phyloP scores from a whole-genome alignment of 2,329 filamentous ascomycete genomes.

The Trichophyton mentagrophytes region DNA sequence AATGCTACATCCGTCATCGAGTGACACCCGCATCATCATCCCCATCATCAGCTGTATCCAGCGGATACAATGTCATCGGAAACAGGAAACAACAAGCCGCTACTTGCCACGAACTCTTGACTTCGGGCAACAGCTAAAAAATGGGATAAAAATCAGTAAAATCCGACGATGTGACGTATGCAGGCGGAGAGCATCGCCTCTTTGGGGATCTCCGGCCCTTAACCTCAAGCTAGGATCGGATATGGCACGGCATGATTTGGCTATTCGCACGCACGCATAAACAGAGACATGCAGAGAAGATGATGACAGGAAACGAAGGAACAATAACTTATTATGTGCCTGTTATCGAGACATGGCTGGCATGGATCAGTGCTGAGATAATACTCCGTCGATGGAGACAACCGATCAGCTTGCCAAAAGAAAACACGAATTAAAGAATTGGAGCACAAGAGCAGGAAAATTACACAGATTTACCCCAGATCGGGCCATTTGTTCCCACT shows the following conservation, averaged over 20 bases:
- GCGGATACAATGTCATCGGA: no score
- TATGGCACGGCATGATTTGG: background rate
- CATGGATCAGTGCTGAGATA: background rate
- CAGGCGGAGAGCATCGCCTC: background rate
- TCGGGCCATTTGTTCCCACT: background rate
- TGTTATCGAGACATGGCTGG: no score
- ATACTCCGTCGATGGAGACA: background rate
- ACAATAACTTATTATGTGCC: no score
- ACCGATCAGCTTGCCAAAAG: background rate
- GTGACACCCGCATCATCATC: no score
- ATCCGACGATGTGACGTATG: background rate
- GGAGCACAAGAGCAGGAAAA: background rate
- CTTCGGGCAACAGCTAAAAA: background rate
- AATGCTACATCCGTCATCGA: slow-evolving; percentile 1
- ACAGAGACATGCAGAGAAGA: no score
- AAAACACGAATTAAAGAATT: background rate
- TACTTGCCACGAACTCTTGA: background rate
- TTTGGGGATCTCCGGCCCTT: background rate
- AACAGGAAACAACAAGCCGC: background rate
- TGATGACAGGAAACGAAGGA: no score
- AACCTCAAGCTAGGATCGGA: background rate
- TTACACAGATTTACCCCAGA: background rate
- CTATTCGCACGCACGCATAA: no score
- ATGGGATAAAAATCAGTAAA: background rate
- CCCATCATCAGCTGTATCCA: no score